These are phyloP conservation scores for Setomelanomma holmii DNA, from an alignment of 2,329 filamentous ascomycete genomes.

Conservation along the genomic window DNA sequence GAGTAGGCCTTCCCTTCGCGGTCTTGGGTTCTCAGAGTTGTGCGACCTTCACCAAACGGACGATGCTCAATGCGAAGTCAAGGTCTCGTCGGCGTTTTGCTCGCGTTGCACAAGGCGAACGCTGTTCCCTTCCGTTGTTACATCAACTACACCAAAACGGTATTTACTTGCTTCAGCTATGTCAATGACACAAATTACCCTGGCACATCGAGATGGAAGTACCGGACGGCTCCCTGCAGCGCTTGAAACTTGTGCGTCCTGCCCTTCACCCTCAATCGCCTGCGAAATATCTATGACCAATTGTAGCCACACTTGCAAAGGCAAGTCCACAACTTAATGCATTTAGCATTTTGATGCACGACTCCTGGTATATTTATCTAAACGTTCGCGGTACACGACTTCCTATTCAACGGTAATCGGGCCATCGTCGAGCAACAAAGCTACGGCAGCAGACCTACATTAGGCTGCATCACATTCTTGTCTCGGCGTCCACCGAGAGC, in stretches of 20 bases:
- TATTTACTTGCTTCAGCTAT: slow-evolving; percentile 31
- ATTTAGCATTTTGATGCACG: too few species aligned
- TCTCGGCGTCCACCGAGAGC: slow-evolving; percentile 34
- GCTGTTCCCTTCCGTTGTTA: slow-evolving; percentile 41
- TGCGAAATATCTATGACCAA: too few species aligned
- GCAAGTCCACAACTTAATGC: too few species aligned
- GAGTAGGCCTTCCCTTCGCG: background rate
- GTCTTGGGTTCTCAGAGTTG: background rate
- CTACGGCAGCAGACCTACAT: background rate
- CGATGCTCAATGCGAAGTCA: slow-evolving; percentile 20
- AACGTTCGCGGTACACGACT: too few species aligned
- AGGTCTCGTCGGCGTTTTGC: slow-evolving; percentile 24
- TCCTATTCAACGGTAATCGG: background rate
- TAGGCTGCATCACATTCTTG: slow-evolving; percentile 20
- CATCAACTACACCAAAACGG: slow-evolving; percentile 42
- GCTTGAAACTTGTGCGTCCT: slow-evolving; percentile 7
- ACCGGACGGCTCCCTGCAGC: slow-evolving; percentile 4
- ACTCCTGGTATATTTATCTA: too few species aligned
- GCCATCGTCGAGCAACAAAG: background rate
- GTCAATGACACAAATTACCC: slow-evolving; percentile 1
- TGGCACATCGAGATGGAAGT: background rate
- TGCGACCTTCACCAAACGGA: slow-evolving; percentile 3
- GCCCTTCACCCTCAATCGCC: background rate
- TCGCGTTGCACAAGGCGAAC: slow-evolving; percentile 33
- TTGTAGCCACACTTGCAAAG: too few species aligned